phyloP scores from a whole-genome alignment of 441 rosid genomes.

The Erodium trifolium region DNA sequence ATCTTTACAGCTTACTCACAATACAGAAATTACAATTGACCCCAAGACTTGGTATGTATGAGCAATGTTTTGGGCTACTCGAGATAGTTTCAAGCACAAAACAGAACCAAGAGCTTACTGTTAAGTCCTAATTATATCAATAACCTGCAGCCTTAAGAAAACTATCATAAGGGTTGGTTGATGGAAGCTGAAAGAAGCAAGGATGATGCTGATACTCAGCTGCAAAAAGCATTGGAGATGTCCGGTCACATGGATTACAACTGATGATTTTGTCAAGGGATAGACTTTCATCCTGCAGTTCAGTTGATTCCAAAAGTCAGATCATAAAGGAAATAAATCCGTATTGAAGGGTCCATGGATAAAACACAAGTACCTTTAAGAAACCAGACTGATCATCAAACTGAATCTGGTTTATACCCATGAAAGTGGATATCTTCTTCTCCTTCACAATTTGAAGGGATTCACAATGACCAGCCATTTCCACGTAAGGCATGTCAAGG shows the following conservation, averaged over 20 bases:
- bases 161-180: conserved; percentile 64
- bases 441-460: conserved; percentile 75
- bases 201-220: conserved; percentile 50
- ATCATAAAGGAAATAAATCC: neutral
- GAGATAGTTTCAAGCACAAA: no score
- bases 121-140: conserved; percentile 11
- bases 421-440: conserved; percentile 58
- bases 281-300: neutral
- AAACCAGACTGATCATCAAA: conserved; percentile 17
- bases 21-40: no score
- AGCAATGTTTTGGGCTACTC: no score
- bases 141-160: conserved; percentile 75
- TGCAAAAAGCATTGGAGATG: conserved; percentile 31
- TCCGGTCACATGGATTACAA: no score
- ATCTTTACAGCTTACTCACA: no score
- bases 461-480: conserved; percentile 81
- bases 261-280: neutral
- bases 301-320: no score
- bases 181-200: conserved; percentile 49
- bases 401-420: conserved; percentile 39
- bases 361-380: conserved; percentile 22
- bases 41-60: no score
- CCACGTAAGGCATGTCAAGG: conserved; percentile 57
- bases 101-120: neutral
- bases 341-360: neutral